Conservation (phyloP, 148 eudicot genomes). For the Rheum nobile region DNA sequence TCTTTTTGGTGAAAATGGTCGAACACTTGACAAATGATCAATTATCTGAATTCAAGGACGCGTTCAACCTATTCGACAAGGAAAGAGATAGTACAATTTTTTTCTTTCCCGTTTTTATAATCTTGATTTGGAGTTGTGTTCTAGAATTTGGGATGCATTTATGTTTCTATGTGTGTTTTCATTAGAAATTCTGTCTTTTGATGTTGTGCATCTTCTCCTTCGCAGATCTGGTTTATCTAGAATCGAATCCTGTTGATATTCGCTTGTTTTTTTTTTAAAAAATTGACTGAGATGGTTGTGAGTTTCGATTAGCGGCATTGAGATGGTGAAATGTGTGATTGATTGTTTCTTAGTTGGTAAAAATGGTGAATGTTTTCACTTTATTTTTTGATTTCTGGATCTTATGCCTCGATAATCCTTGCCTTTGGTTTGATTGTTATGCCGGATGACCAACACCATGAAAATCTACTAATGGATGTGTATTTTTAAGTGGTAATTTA, state of each 20-base stretch:
- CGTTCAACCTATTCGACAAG: conserved; percentile 54
- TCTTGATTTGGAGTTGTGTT: background rate
- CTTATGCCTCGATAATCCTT: background rate
- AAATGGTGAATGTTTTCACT: no score
- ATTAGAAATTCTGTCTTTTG: background rate
- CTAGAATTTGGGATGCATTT: background rate
- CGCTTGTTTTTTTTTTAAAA: background rate
- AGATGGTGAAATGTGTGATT: background rate
- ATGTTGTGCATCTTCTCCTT: background rate
- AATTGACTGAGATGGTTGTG: background rate
- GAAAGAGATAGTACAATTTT: conserved; percentile 46
- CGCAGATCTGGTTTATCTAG: background rate
- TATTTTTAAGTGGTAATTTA: background rate
- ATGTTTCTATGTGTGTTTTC: background rate
- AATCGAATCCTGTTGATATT: background rate
- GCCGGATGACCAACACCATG: background rate
- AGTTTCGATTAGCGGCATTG: background rate
- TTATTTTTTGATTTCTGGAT: background rate
- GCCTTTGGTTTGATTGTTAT: background rate
- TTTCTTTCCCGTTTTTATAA: background rate
- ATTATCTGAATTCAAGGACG: conserved; percentile 65
- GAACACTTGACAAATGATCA: conserved; percentile 59
- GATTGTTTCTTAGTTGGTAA: background rate
- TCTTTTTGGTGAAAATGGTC: conserved; percentile 2
- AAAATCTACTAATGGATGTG: background rate